These are phyloP conservation scores for Scytalidium sp. DNA, from an alignment of 2,329 filamentous ascomycete genomes.

Conservation along the genomic window DNA sequence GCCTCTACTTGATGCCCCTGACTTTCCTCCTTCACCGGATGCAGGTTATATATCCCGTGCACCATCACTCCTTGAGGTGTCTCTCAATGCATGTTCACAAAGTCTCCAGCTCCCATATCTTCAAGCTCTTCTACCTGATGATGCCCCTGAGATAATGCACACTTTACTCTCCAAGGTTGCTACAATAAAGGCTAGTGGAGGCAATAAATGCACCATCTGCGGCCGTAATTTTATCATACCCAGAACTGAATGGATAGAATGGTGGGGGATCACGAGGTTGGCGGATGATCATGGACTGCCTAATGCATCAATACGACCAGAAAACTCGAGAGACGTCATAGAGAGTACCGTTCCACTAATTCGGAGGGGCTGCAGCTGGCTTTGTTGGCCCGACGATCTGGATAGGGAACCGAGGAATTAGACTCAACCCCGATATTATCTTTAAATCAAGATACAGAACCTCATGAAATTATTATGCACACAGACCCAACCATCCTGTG, in stretches of 20 bases:
- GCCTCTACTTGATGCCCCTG: constrained; percentile 9
- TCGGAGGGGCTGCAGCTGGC: constrained; percentile 31
- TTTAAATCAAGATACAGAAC: too few species aligned
- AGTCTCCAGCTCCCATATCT: constrained; percentile 19
- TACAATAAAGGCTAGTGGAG: constrained; percentile 45
- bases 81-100: constrained; percentile 21
- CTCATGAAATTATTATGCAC: too few species aligned
- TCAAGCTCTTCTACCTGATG: constrained; percentile 14
- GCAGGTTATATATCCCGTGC: constrained; percentile 17
- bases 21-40: constrained; percentile 13
- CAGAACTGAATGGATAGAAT: constrained; percentile 59
- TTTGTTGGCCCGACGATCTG: constrained; percentile 31
- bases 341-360: constrained; percentile 31
- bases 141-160: constrained; percentile 12
- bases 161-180: constrained; percentile 11
- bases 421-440: too few species aligned
- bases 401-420: too few species aligned
- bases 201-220: constrained; percentile 51
- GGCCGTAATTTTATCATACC: constrained; percentile 46
- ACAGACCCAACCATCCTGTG: too few species aligned
- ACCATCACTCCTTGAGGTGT: constrained; percentile 27
- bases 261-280: constrained; percentile 43
- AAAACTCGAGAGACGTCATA: constrained; percentile 25
- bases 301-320: constrained; percentile 18
- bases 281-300: constrained; percentile 9